A percentile compares a stretch with the other conserved stretches of the same genome.
These are phyloP conservation scores for Tricharina praecox DNA, from an alignment of 495 filamentous ascomycete species.

Conservation along the genomic window DNA sequence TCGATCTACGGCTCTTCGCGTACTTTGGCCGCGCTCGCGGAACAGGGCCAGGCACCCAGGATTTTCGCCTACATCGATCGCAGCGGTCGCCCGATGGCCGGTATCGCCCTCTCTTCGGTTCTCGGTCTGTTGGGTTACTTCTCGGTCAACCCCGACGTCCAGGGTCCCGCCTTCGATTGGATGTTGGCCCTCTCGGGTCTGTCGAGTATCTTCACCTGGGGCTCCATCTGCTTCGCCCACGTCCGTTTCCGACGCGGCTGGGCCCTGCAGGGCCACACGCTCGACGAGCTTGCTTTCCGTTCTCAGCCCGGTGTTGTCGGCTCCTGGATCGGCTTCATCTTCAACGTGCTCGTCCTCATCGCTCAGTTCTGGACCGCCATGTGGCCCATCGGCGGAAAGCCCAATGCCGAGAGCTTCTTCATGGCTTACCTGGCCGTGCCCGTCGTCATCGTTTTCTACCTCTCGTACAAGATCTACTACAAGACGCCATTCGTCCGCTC, in stretches of 20 bases:
- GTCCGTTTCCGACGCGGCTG: slow-evolving; percentile 82
- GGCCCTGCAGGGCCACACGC: slow-evolving; percentile 47
- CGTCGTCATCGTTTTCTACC: slow-evolving; percentile 57
- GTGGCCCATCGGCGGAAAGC: slow-evolving; percentile 46
- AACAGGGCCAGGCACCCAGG: slow-evolving; percentile 63
- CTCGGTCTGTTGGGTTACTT: slow-evolving; percentile 68
- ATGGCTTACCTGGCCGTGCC: slow-evolving; percentile 59
- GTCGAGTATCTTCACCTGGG: slow-evolving; percentile 86
- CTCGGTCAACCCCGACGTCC: slow-evolving; percentile 41
- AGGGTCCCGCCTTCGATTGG: slow-evolving; percentile 60
- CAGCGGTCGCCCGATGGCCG: slow-evolving; percentile 58
- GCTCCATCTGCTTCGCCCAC: slow-evolving; percentile 70
- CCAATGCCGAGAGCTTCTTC: slow-evolving; percentile 52
- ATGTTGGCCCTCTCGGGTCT: slow-evolving; percentile 80
- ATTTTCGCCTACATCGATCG: slow-evolving; percentile 72
- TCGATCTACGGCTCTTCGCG: slow-evolving; percentile 75
- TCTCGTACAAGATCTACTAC: slow-evolving; percentile 65
- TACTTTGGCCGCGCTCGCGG: slow-evolving; percentile 70
- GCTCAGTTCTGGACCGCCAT: slow-evolving; percentile 91
- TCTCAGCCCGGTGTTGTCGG: slow-evolving; percentile 67
- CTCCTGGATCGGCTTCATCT: slow-evolving; percentile 64
- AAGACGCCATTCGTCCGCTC: slow-evolving; percentile 47
- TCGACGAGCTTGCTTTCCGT: slow-evolving; percentile 62
- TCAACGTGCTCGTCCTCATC: slow-evolving; percentile 68
- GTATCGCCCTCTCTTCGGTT: slow-evolving; percentile 49